Percentiles rank a stretch among this genome's conserved stretches.
Evolutionary conservation across 1,139 yeast genomes (phyloP).

Genomic region (Spencermartinsiella ligniputridi): DNA sequence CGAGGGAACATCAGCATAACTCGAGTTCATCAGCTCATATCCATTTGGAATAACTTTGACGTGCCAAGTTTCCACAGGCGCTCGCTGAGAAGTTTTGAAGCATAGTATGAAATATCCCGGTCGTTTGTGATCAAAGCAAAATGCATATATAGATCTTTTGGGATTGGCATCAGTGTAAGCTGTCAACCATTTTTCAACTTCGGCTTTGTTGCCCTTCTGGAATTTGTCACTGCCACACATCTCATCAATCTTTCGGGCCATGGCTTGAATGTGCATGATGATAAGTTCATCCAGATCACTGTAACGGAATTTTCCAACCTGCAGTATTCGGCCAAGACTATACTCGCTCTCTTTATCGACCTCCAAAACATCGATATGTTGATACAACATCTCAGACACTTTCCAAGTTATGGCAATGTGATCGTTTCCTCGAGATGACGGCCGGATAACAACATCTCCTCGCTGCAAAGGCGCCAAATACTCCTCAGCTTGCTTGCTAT

Average conservation of each 20-base stretch:
- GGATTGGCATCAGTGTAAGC: constrained; percentile 91
- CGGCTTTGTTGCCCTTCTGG: constrained; percentile 73
- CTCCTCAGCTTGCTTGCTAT: constrained; percentile 86
- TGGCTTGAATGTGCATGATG: constrained; percentile 80
- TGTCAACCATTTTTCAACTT: constrained; percentile 82
- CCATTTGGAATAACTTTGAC: constrained; percentile 88
- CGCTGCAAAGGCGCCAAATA: constrained; percentile 81
- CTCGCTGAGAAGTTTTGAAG: constrained; percentile 70
- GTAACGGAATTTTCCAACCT: constrained; percentile 64
- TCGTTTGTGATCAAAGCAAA: constrained; percentile 82
- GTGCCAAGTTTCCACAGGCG: constrained; percentile 81
- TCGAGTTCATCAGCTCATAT: constrained; percentile 69
- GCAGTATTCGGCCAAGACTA: constrained; percentile 56
- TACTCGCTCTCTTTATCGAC: constrained; percentile 59
- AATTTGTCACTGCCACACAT: constrained; percentile 86
- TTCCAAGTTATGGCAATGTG: constrained; percentile 96
- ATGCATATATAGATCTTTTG: constrained; percentile 83
- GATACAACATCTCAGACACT: constrained; percentile 84
- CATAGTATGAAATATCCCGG: constrained; percentile 90
- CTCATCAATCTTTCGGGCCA: constrained; percentile 79
- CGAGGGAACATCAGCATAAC: constrained; percentile 80
- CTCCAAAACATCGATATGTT: constrained; percentile 85
- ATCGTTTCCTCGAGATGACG: constrained; percentile 84
- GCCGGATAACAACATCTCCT: constrained; percentile 93
- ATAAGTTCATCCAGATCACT: constrained; percentile 91